Percentiles rank a stretch among this genome's conserved stretches.
Evolutionary conservation across 305 asterid genomes (phyloP).

Genomic region (Coffea humblotiana): DNA sequence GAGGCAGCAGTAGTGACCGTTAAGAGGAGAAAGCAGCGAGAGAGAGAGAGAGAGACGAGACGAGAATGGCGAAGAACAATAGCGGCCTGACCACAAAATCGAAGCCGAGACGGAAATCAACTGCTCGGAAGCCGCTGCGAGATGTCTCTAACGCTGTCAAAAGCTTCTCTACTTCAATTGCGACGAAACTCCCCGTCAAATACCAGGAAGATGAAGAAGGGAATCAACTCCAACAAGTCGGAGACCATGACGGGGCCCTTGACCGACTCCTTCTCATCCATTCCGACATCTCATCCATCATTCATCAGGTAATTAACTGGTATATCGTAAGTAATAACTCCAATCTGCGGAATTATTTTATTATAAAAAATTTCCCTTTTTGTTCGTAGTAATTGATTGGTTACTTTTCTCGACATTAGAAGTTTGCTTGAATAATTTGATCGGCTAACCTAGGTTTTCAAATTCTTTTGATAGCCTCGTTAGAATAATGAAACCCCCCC

Average conservation of each 20-base stretch:
- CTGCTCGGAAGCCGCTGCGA: slow-evolving; percentile 57
- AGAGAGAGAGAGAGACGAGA: too few relatives aligned
- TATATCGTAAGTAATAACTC: not conserved
- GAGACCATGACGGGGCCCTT: slow-evolving; percentile 33
- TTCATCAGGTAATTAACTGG: slow-evolving; percentile 46
- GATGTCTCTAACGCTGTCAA: slow-evolving; percentile 59
- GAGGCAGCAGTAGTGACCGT: slow-evolving; percentile 14
- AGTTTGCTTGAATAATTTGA: not conserved
- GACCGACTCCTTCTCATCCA: slow-evolving; percentile 73
- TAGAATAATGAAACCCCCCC: not conserved
- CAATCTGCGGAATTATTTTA: not conserved
- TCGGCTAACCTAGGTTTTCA: not conserved
- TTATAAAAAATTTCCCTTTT: not conserved
- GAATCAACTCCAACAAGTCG: not conserved
- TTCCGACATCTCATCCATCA: slow-evolving; percentile 60
- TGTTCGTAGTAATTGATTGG: not conserved
- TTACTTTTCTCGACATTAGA: not conserved
- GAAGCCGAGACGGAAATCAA: slow-evolving; percentile 44
- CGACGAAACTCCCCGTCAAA: slow-evolving; percentile 26
- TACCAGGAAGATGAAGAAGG: slow-evolving; percentile 23
- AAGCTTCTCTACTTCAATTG: slow-evolving; percentile 10
- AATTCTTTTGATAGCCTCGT: too few relatives aligned
- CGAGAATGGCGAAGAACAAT: slow-evolving; percentile 46
- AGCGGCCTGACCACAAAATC: slow-evolving; percentile 29
- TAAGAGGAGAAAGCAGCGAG: not conserved